These are phyloP conservation scores for Mucor lusitanicus DNA, from an alignment of 371 early-diverging fungal genomes.

Conservation along the genomic window DNA sequence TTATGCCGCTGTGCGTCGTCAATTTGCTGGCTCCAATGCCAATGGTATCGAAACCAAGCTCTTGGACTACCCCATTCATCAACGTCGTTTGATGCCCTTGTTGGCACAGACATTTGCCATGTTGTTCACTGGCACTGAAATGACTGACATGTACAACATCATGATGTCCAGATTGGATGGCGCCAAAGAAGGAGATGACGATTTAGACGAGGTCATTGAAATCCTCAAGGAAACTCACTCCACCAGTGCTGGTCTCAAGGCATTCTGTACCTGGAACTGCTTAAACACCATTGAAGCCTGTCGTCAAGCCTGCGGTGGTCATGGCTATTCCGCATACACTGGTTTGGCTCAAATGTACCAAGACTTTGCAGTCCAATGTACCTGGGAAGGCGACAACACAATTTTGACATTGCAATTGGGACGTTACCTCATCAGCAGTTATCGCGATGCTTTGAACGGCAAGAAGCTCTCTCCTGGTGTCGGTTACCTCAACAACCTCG, in stretches of 20 bases:
- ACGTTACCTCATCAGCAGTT: conserved; percentile 84
- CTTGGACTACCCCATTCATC: conserved; percentile 91
- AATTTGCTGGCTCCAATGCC: conserved; percentile 61
- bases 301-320: conserved; percentile 90
- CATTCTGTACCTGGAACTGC: conserved; percentile 93
- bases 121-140: conserved; percentile 87
- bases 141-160: conserved; percentile 72
- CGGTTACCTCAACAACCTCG: conserved; percentile 74
- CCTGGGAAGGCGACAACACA: conserved; percentile 94
- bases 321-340: conserved; percentile 92
- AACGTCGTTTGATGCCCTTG: conserved; percentile 89
- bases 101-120: conserved; percentile 91
- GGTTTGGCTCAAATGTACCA: conserved; percentile 85
- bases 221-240: conserved; percentile 91
- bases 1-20: conserved; percentile 91
- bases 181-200: conserved; percentile 67
- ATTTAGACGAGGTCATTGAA: conserved; percentile 70
- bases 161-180: conserved; percentile 76
- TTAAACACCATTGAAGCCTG: conserved; percentile 89
- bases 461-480: conserved; percentile 81
- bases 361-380: conserved; percentile 93
- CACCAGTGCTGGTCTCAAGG: conserved; percentile 91
- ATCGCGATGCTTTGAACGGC: conserved; percentile 76
- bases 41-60: conserved; percentile 78
- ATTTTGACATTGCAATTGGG: conserved; percentile 90